Evolutionary conservation across 139 green algal genomes (phyloP).

Genomic region (Penium margaritaceum): DNA sequence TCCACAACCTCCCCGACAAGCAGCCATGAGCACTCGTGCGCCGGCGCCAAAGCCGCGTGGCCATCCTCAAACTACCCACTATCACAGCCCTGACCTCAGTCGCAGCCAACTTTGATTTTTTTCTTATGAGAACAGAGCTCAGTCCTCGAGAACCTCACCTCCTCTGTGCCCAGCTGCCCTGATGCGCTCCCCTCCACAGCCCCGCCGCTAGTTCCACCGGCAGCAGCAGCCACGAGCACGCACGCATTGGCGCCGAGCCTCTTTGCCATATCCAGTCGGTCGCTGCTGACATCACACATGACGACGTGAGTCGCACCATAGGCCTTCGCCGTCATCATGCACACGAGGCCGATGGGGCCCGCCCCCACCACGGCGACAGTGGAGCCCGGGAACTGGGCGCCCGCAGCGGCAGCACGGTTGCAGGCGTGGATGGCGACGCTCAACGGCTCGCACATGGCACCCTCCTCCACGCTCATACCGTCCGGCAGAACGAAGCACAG

Average conservation of each 20-base stretch:
- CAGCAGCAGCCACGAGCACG: not conserved
- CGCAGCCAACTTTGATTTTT: too few relatives aligned
- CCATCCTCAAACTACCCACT: too few relatives aligned
- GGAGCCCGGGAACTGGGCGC: constrained; percentile 44
- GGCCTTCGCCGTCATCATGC: constrained; percentile 48
- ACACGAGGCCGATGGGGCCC: constrained; percentile 58
- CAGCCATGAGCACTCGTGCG: too few relatives aligned
- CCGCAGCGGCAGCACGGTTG: constrained; percentile 43
- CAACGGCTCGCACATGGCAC: constrained; percentile 61
- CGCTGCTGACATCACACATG: constrained; percentile 49
- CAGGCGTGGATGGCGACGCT: constrained; percentile 56
- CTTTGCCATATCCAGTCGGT: constrained; percentile 8
- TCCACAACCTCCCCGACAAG: too few relatives aligned
- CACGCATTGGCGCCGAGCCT: constrained; percentile 12
- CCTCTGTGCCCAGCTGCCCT: too few relatives aligned
- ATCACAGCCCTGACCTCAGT: too few relatives aligned
- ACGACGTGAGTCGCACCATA: constrained; percentile 53
- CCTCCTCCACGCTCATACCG: constrained; percentile 52
- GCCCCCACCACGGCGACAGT: constrained; percentile 55
- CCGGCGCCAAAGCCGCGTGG: too few relatives aligned
- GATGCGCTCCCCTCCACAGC: too few relatives aligned
- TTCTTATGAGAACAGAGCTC: too few relatives aligned
- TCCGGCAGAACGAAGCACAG: constrained; percentile 59
- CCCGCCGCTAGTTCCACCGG: too few relatives aligned
- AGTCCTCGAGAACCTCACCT: too few relatives aligned